Evolutionary conservation across 805 yeast genomes (phyloP), one percentile per base, ranked within the genome.

Genomic region (Candida chauliodis): DNA sequence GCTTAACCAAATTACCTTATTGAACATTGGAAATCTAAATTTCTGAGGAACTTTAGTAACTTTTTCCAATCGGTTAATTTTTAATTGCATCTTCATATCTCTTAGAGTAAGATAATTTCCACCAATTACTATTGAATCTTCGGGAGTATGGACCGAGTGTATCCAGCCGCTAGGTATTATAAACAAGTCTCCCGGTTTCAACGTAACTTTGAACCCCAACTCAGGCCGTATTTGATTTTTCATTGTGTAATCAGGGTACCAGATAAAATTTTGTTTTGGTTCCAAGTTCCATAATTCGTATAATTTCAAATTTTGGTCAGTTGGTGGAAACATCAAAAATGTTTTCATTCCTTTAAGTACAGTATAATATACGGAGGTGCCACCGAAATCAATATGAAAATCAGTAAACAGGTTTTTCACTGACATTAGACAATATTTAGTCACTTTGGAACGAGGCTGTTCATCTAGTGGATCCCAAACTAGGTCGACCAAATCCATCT

Each of bases 81-180:
- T 65, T 26, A 86, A 53, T 53, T 89, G 95, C 46, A 71, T 80
- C 15, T 68, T 64, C 45, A 87, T 59, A 50, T 81, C 81, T 38
- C 76, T 60, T 28, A 78, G 53, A 0, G 95, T 86, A 19, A 89
- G 62, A 55, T 81, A 89, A 55, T 89, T 89, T 0, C 97, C 97
- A 2, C 96, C 96, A 39, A 89, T 75, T 2, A 89, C 88, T 2
- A 88, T 61, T 0, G 95, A 76, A 53, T 89, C 95, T 11, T 65
- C 62, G 0, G 95, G 91, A 0, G 96, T 88, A 51, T 78, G 78
- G 0, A 89, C 97, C 0, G 93, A 80, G 58, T 89, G 96, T 35
- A 89, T 88, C 95, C 95, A 89, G 0, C 96, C 95, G 29, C 93
- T 79, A 3, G 97, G 96, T 14, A 89, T 81, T 10, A 88, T 68